Conservation (phyloP, 1,139 yeast genomes). For the Blastobotrys capitulatus region DNA sequence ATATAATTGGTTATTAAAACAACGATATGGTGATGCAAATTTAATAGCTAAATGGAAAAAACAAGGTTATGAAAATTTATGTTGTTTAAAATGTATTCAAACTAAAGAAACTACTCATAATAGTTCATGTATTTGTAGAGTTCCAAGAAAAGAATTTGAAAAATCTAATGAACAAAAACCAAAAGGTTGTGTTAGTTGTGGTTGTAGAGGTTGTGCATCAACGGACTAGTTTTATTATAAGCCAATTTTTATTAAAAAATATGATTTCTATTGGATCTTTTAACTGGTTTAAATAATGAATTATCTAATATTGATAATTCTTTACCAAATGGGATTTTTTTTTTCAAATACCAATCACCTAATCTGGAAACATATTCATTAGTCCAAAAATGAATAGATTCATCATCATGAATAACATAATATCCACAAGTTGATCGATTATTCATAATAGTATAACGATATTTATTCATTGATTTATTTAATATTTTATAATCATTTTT, state of each 20-base stretch:
- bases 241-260: neutral
- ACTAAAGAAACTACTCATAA: slow-evolving; percentile 58
- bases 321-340: neutral
- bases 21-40: slow-evolving; percentile 61
- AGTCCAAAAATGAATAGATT: neutral
- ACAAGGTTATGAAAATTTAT: slow-evolving; percentile 80
- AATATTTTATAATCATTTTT: neutral
- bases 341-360: slow-evolving; percentile 1
- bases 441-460: neutral
- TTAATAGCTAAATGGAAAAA: slow-evolving; percentile 90
- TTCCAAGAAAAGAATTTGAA: slow-evolving; percentile 52
- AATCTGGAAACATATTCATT: neutral
- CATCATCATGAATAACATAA: neutral
- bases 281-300: no score
- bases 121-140: slow-evolving; percentile 78
- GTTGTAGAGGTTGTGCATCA: slow-evolving; percentile 85
- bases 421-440: neutral
- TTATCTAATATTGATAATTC: no score
- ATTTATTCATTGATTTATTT: slow-evolving; percentile 3
- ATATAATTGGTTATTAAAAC: slow-evolving; percentile 71
- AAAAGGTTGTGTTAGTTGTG: slow-evolving; percentile 73
- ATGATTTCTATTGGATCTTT: neutral
- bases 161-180: slow-evolving; percentile 20
- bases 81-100: slow-evolving; percentile 78
- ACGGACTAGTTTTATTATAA: slow-evolving; percentile 54